Base-by-base conservation (phyloP, 495 filamentous ascomycete species). In the Chaetomium tenue region DNA sequence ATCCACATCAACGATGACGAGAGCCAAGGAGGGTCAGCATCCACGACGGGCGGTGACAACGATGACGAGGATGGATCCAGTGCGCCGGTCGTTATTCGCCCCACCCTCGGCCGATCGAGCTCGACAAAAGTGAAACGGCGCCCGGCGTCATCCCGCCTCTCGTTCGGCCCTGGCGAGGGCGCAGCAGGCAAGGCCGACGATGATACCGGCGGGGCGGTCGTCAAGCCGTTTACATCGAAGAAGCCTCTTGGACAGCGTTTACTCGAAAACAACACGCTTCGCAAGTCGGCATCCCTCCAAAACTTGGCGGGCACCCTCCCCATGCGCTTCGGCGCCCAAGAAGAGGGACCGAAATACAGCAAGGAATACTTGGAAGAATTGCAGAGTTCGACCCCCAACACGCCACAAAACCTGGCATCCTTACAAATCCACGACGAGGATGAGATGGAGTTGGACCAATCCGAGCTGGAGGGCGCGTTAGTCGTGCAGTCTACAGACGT, bases 361-460 rank as follows among this genome's bases (percentile, higher is more conserved):
- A 87, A 88, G 63, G 92, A 94, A 64, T 89, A 93, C 66, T 79
- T 98, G 52, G 88, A 90, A 55, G 91, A 96, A 73, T 82, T 98
- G 9, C 88, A 89, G 60, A 86, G 83, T 57, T 90, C 89, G 11
- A 97, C 94, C 0, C 91, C 91, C 2, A 87, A 87, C 39, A 90
- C 89, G 0, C 89, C 91, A 2, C 88, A 87, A 68, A 78, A 85
- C 57, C 70, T 83, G 4, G 72, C 74, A 20, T 67, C 76, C 72
- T 68, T 66, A 40, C 54, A 63, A 16, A 68, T 70, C 37, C 42
- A 48, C n/a, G 63, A 66, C 20, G 63, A 71, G 37, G 68, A 72
- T 20, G 68, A 82, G 48, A 81, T 83, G 75, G 73, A 75, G 2
- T 70, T 86, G 20, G 83, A 84, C 70, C 72, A 71, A 4, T 80